These are phyloP conservation scores for Solanum habrochaites DNA, from an alignment of 257 asterid genomes.

Conservation along the genomic window DNA sequence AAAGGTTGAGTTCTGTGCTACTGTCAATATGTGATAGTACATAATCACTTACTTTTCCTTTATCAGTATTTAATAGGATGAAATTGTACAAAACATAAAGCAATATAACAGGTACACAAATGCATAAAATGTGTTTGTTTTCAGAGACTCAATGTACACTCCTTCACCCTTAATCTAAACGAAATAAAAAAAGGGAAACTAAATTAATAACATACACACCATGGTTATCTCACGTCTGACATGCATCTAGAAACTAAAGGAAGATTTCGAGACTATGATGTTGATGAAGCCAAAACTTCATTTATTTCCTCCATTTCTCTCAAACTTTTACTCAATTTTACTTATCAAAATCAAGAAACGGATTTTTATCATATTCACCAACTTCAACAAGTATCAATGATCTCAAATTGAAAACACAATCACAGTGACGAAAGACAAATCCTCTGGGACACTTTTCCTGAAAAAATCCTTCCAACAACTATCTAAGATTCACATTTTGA, in stretches of 20 bases:
- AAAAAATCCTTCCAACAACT: background rate
- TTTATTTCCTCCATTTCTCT: background rate
- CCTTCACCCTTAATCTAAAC: background rate
- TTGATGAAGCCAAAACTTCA: background rate
- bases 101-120: background rate
- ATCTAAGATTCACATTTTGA: background rate
- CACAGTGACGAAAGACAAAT: background rate
- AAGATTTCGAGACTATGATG: background rate
- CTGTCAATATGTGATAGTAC: constrained; percentile 12
- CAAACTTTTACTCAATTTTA: background rate
- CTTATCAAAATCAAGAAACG: background rate
- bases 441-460: background rate
- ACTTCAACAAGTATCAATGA: background rate
- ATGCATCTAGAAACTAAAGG: background rate
- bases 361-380: background rate
- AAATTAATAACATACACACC: background rate
- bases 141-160: background rate
- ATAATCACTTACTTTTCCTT: background rate
- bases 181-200: background rate
- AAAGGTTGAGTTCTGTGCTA: constrained; percentile 28
- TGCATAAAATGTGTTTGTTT: background rate
- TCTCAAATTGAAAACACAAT: background rate
- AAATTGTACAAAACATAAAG: background rate
- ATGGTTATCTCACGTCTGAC: background rate
- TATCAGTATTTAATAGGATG: background rate